Evolutionary conservation across 768 basidiomycete species (phyloP).

Genomic region (Coprinellus micaceus): DNA sequence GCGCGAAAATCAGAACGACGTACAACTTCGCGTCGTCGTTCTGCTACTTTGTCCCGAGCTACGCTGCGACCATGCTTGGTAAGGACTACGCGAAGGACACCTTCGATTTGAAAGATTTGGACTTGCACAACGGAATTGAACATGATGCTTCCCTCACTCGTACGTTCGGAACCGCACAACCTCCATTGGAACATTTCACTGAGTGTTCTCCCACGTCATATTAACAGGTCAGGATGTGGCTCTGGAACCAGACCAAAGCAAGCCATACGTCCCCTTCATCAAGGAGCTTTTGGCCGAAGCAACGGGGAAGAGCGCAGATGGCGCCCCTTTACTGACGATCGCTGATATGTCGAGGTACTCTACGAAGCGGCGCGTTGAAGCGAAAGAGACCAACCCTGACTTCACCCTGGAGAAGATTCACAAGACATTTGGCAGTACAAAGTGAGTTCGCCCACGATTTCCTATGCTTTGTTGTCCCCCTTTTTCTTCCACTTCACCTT

Average conservation of each 20-base stretch:
- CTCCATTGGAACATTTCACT: background rate
- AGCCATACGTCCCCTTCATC: constrained; percentile 46
- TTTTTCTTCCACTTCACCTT: too few relatives aligned
- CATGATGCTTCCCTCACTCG: constrained; percentile 64
- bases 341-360: constrained; percentile 57
- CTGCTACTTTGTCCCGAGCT: constrained; percentile 62
- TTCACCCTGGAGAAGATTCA: constrained; percentile 51
- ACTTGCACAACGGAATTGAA: constrained; percentile 73
- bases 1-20: constrained; percentile 41
- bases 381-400: constrained; percentile 48
- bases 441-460: constrained; percentile 40
- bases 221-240: constrained; percentile 51
- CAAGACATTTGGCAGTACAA: constrained; percentile 61
- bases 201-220: background rate
- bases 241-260: constrained; percentile 46
- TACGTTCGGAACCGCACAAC: constrained; percentile 29
- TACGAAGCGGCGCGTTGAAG: constrained; percentile 59
- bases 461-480: too few relatives aligned
- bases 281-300: constrained; percentile 55
- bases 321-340: constrained; percentile 45
- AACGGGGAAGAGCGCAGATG: constrained; percentile 52
- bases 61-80: constrained; percentile 52
- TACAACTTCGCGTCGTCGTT: constrained; percentile 73
- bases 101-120: constrained; percentile 64
- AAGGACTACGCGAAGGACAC: constrained; percentile 55